phyloP scores from a whole-genome alignment of 805 yeast species.

The Sugiyamaella floridensis region DNA sequence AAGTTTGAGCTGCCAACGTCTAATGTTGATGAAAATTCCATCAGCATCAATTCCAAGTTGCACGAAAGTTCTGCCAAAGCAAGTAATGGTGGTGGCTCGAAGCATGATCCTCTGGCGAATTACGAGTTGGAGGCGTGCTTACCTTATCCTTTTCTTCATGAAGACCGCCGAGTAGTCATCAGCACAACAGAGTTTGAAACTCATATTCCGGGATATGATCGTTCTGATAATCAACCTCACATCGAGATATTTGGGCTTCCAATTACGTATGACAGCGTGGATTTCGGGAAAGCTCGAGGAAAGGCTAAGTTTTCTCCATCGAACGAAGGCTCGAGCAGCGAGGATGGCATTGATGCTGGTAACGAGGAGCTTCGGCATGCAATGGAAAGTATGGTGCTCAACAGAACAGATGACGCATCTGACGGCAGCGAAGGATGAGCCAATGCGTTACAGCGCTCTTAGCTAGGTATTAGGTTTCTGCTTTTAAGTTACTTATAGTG shows the following conservation, averaged over 20 bases:
- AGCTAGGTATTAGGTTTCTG: no score
- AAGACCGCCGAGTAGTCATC: conserved; percentile 19
- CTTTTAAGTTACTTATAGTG: no score
- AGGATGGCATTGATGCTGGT: conserved; percentile 3
- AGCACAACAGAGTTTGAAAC: conserved; percentile 2
- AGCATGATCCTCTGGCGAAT: conserved; percentile 19
- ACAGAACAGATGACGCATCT: not conserved
- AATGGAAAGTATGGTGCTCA: conserved; percentile 19
- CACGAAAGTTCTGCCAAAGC: conserved; percentile 4
- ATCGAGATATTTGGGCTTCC: conserved; percentile 11
- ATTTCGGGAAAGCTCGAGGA: conserved; percentile 22
- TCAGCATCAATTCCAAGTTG: not conserved
- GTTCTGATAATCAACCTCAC: not conserved
- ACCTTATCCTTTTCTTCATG: conserved; percentile 24
- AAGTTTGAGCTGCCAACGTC: conserved; percentile 39
- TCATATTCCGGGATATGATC: not conserved
- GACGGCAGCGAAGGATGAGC: no score
- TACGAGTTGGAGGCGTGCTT: conserved; percentile 24
- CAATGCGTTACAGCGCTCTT: no score
- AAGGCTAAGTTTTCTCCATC: conserved; percentile 18
- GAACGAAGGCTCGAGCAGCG: not conserved
- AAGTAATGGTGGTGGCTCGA: not conserved
- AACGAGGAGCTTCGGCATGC: conserved; percentile 15
- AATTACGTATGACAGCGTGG: conserved; percentile 10
- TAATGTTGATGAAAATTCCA: not conserved